Percentiles rank a stretch among this genome's conserved stretches.
phyloP scores from a whole-genome alignment of 257 asterid genomes.

The Solanum chilense region DNA sequence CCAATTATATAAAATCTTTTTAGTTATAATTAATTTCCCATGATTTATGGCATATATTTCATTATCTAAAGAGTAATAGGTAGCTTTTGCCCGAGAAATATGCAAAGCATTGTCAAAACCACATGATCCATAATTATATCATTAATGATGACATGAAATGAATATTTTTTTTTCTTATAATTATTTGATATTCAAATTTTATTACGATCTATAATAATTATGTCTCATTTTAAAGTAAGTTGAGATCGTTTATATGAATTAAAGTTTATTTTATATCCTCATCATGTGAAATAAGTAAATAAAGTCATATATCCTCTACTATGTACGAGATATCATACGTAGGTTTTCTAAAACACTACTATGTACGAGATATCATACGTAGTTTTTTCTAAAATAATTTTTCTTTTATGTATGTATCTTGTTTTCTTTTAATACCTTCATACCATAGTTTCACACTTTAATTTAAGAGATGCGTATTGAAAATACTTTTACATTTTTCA shows the following conservation, averaged over 20 bases:
- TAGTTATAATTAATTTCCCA: background rate
- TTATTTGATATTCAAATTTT: background rate
- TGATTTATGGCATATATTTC: background rate
- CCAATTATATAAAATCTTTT: background rate
- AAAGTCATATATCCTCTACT: background rate
- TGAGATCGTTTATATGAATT: background rate
- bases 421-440: background rate
- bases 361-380: too few relatives aligned
- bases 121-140: background rate
- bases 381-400: too few relatives aligned
- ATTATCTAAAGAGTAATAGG: background rate
- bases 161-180: background rate
- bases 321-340: too few relatives aligned
- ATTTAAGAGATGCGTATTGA: too few relatives aligned
- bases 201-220: background rate
- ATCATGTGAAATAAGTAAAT: background rate
- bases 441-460: background rate
- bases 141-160: background rate
- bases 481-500: too few relatives aligned
- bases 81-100: slow-evolving; percentile 2
- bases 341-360: too few relatives aligned
- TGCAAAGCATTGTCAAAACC: background rate
- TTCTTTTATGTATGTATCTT: too few relatives aligned
- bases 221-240: background rate
- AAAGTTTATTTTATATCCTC: background rate